Evolutionary conservation across 2,329 filamentous ascomycete species (phyloP).

Genomic region (Penicillium sp.): DNA sequence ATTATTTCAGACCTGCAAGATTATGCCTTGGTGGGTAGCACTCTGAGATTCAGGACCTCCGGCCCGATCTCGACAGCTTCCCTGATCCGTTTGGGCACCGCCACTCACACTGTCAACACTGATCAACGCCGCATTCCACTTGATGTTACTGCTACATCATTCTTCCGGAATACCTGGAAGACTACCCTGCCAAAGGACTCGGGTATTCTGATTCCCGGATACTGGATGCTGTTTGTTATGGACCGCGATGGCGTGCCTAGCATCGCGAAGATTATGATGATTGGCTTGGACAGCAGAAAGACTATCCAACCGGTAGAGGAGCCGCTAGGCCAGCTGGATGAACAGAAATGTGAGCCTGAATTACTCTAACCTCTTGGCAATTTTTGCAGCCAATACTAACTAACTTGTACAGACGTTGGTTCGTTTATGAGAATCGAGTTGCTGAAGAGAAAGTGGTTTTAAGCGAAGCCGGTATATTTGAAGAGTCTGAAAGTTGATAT

Average conservation of each 20-base stretch:
- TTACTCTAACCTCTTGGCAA: not conserved
- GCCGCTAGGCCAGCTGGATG: not conserved
- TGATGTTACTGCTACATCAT: constrained; percentile 6
- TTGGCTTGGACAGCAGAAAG: not conserved
- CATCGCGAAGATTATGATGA: constrained; percentile 7
- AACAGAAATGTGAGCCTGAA: constrained; percentile 2
- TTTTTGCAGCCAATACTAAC: not conserved
- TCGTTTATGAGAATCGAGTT: constrained; percentile 4
- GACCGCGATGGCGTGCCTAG: constrained; percentile 8
- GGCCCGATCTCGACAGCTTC: constrained; percentile 29
- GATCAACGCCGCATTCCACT: constrained; percentile 58
- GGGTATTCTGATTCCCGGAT: constrained; percentile 54
- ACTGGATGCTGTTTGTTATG: constrained; percentile 56
- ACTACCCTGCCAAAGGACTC: constrained; percentile 47
- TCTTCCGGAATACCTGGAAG: not conserved
- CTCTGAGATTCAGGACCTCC: constrained; percentile 48
- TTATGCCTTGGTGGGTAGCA: constrained; percentile 41
- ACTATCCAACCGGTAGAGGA: not conserved
- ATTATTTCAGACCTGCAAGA: constrained; percentile 37
- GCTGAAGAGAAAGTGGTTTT: not conserved
- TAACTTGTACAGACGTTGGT: not conserved
- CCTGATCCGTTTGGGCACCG: constrained; percentile 51
- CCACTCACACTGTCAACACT: constrained; percentile 59
- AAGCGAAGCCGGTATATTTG: not conserved
- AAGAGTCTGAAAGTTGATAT: not conserved